Evolutionary conservation across 2,329 filamentous ascomycete genomes (phyloP).

Genomic region (Scytalidium lignicola): DNA sequence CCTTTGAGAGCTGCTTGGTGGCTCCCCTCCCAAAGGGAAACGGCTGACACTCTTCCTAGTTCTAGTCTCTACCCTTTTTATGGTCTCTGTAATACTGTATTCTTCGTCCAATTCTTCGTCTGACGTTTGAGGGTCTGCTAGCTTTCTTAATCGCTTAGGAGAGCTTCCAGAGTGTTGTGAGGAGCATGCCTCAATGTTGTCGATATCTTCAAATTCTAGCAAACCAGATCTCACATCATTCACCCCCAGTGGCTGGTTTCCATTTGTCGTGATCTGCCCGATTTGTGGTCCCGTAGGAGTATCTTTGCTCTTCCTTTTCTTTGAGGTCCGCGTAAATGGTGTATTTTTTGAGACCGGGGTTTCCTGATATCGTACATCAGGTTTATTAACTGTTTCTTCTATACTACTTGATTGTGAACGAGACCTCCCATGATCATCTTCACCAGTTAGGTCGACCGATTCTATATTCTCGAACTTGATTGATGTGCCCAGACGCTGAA

Average conservation of each 20-base stretch:
- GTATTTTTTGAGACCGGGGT: slow-evolving; percentile 22
- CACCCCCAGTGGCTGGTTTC: background rate
- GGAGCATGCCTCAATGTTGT: background rate
- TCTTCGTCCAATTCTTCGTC: slow-evolving; percentile 10
- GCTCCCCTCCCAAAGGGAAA: slow-evolving; percentile 11
- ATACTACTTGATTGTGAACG: slow-evolving; percentile 19
- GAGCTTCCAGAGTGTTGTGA: background rate
- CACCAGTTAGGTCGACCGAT: slow-evolving; percentile 26
- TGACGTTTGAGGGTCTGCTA: slow-evolving; percentile 7
- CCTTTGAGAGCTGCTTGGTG: background rate
- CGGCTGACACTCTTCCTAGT: slow-evolving; percentile 21
- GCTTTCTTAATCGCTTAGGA: background rate
- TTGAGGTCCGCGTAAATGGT: slow-evolving; percentile 18
- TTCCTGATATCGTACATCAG: slow-evolving; percentile 20
- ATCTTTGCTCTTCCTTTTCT: slow-evolving; percentile 28
- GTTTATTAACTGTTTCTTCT: slow-evolving; percentile 16
- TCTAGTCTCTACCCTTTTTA: slow-evolving; percentile 19
- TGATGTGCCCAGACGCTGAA: slow-evolving; percentile 12
- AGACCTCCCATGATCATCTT: slow-evolving; percentile 12
- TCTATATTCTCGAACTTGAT: slow-evolving; percentile 18
- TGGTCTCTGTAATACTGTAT: slow-evolving; percentile 20
- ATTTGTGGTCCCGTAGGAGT: slow-evolving; percentile 12
- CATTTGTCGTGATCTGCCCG: background rate
- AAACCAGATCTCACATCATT: background rate
- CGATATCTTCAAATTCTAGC: background rate